Base-by-base conservation (phyloP, 192 early-diverging fungal species). In the Podila epicladia region DNA sequence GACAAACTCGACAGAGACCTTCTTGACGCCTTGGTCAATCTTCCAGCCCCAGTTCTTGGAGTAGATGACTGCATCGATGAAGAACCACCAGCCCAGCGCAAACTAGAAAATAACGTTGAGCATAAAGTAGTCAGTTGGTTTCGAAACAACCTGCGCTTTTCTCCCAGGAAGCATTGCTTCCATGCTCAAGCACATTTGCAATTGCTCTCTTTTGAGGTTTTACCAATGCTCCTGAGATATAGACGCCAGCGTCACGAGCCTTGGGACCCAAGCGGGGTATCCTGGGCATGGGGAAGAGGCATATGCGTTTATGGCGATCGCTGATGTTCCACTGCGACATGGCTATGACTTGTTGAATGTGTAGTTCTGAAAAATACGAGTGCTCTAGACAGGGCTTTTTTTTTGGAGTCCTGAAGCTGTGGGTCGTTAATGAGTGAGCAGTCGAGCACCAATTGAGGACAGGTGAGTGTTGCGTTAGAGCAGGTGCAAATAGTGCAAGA, bases 41-140 rank as follows among this genome's bases (percentile, higher is more conserved):
- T 55, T 55, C 53, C 51, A 49, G 45, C 67, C 66, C 60, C 63
- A 80, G 71, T 80, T 80, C 63, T 80, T 80, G 35, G 87, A 83
- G 33, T 78, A 72, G 31, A 84, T 78, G 17, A 89, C 85, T n/a
- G 87, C 85, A 64, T 90, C 89, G 19, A 90, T 82, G 74, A 90
- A 90, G 48, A 86, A 83, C 89, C 89, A 90, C 89, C 89, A 90
- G 15, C 89, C 89, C 48, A 88, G 59, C 0, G 89, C 89, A 71
- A 90, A 85, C 89, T 90, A 67, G 24, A 24, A 24, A 24, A 55
- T 19, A 15, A 17, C 13, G 41, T 45, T 45, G 41, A 45, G 41
- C 17, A 4, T 33, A 5, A 45, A 0, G 7, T 45, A 15, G 41
- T 45, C 41, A 45, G 41, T 45, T 45, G 11, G 41, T 45, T 45